Conservation (phyloP, 305 asterid species). For the Solanum hybrid region DNA sequence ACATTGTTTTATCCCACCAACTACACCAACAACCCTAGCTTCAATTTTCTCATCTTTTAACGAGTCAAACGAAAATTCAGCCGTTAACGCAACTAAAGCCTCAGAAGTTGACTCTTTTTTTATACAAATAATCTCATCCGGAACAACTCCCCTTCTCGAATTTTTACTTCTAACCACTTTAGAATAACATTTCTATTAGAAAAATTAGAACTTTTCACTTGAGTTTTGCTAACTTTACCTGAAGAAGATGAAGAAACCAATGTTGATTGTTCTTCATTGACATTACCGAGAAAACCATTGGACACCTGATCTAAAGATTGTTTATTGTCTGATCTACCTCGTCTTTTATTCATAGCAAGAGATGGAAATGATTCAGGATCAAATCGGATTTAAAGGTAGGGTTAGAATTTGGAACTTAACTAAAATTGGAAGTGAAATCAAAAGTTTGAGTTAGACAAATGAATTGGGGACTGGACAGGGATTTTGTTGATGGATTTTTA, state of each 20-base stretch:
- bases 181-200: too few species aligned
- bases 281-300: background rate
- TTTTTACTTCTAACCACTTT: background rate
- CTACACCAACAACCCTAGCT: background rate
- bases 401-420: background rate
- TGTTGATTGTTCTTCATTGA: background rate
- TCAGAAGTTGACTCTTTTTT: too few species aligned
- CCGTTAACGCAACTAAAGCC: background rate
- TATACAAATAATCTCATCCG: background rate
- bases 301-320: background rate
- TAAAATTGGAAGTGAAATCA: background rate
- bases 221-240: background rate
- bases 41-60: too few species aligned
- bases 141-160: background rate
- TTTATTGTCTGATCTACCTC: background rate
- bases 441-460: background rate
- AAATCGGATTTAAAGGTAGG: too few species aligned
- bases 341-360: background rate
- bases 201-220: background rate
- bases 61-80: background rate
- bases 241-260: background rate
- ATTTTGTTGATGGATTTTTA: background rate
- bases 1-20: background rate
- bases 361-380: background rate
- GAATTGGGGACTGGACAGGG: background rate